phyloP scores from a whole-genome alignment of 352 stramenopile genomes.

The Phytopythium chamaehyphon region DNA sequence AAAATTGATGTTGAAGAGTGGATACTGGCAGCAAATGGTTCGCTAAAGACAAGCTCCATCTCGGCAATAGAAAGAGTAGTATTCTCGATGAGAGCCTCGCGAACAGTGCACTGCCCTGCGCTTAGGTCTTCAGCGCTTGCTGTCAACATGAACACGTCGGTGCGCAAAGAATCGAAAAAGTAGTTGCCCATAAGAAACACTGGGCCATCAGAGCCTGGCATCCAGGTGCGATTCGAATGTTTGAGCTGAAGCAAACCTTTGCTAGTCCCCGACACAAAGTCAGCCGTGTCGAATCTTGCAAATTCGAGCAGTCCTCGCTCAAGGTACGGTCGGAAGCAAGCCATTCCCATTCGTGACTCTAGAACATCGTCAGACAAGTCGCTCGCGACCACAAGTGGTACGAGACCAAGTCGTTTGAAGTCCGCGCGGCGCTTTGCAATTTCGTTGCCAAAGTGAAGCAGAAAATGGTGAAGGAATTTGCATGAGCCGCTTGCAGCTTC shows the following conservation, averaged over 20 bases:
- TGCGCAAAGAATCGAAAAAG: conserved; percentile 72
- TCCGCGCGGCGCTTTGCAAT: conserved; percentile 4
- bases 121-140: background rate
- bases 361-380: conserved; percentile 76
- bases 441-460: conserved; percentile 51
- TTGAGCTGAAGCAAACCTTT: conserved; percentile 31
- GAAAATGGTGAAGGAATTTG: conserved; percentile 75
- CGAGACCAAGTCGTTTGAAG: conserved; percentile 23
- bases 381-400: conserved; percentile 60
- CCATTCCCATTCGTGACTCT: conserved; percentile 48
- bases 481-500: conserved; percentile 78
- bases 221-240: conserved; percentile 23
- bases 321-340: conserved; percentile 52
- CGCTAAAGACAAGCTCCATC: conserved; percentile 36
- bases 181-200: conserved; percentile 83
- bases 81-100: conserved; percentile 39
- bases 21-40: conserved; percentile 8
- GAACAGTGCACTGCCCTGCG: conserved; percentile 13
- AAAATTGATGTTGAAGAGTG: conserved; percentile 15
- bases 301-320: conserved; percentile 50
- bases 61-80: conserved; percentile 41
- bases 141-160: conserved; percentile 57
- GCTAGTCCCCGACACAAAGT: conserved; percentile 23
- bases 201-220: conserved; percentile 39
- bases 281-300: conserved; percentile 57